phyloP scores from a whole-genome alignment of 2,329 filamentous ascomycete genomes.

The Trichoderma brevicompactum region DNA sequence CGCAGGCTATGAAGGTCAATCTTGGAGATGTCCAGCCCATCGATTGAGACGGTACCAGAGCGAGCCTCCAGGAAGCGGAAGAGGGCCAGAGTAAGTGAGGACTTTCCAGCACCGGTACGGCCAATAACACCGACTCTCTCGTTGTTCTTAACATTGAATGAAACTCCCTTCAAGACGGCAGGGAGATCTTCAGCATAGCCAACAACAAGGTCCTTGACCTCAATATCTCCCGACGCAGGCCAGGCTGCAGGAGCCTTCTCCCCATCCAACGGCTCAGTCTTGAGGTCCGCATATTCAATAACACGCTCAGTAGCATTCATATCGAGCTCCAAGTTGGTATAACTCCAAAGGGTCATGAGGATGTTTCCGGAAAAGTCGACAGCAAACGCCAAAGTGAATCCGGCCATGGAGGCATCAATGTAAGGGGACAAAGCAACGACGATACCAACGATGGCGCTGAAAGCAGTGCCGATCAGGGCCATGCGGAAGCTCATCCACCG shows the following conservation, averaged over 20 bases:
- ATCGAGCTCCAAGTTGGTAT: conserved; percentile 72
- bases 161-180: conserved; percentile 70
- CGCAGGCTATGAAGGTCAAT: conserved; percentile 72
- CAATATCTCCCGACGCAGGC: conserved; percentile 74
- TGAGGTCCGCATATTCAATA: conserved; percentile 72
- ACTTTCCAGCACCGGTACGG: conserved; percentile 78
- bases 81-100: conserved; percentile 72
- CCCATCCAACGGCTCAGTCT: conserved; percentile 68
- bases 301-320: conserved; percentile 81
- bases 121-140: conserved; percentile 78
- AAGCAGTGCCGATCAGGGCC: conserved; percentile 69
- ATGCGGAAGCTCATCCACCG: conserved; percentile 79
- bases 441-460: conserved; percentile 66
- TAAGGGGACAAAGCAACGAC: conserved; percentile 64
- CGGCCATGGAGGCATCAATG: conserved; percentile 72
- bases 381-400: conserved; percentile 75
- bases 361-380: conserved; percentile 69
- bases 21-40: conserved; percentile 74
- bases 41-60: conserved; percentile 69
- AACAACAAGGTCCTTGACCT: conserved; percentile 74
- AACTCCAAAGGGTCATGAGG: conserved; percentile 68
- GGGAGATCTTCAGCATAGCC: conserved; percentile 73
- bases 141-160: conserved; percentile 67
- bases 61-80: conserved; percentile 77
- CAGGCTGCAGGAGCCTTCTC: conserved; percentile 68